phyloP scores from a whole-genome alignment of 345 rosid genomes.

The Salix dunnii region DNA sequence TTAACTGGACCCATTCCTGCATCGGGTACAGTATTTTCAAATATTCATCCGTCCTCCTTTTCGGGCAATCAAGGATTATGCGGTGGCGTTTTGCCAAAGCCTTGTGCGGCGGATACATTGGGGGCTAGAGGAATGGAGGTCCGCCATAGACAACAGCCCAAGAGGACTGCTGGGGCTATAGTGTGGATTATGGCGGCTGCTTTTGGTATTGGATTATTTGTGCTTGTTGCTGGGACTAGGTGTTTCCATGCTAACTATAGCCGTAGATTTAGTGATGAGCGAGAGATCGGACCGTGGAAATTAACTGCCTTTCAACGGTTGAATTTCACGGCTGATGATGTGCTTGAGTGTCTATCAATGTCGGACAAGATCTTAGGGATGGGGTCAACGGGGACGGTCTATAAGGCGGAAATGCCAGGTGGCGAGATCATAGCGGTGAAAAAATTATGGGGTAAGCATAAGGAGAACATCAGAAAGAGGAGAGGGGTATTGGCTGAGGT shows the following conservation, averaged over 20 bases:
- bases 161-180: slow-evolving; percentile 70
- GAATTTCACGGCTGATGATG: slow-evolving; percentile 87
- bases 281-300: slow-evolving; percentile 82
- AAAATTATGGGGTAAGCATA: slow-evolving; percentile 86
- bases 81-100: slow-evolving; percentile 53
- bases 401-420: slow-evolving; percentile 88
- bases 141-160: slow-evolving; percentile 41
- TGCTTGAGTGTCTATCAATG: slow-evolving; percentile 65
- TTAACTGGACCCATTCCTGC: slow-evolving; percentile 78
- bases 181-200: slow-evolving; percentile 94
- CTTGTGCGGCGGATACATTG: slow-evolving; percentile 41
- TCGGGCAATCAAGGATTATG: slow-evolving; percentile 75
- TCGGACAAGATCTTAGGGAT: slow-evolving; percentile 82
- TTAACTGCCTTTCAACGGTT: slow-evolving; percentile 85
- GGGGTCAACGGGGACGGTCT: slow-evolving; percentile 94
- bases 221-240: slow-evolving; percentile 66
- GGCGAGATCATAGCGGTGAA: slow-evolving; percentile 96
- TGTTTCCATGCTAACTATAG: slow-evolving; percentile 62
- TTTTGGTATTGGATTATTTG: slow-evolving; percentile 68
- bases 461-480: slow-evolving; percentile 65
- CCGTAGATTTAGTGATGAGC: slow-evolving; percentile 33
- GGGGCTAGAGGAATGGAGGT: slow-evolving; percentile 34
- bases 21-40: slow-evolving; percentile 55
- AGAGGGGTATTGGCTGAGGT: slow-evolving; percentile 90
- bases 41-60: slow-evolving; percentile 75